Evolutionary conservation across 495 filamentous ascomycete species (phyloP).

Genomic region (Opeltia flavorubescens): DNA sequence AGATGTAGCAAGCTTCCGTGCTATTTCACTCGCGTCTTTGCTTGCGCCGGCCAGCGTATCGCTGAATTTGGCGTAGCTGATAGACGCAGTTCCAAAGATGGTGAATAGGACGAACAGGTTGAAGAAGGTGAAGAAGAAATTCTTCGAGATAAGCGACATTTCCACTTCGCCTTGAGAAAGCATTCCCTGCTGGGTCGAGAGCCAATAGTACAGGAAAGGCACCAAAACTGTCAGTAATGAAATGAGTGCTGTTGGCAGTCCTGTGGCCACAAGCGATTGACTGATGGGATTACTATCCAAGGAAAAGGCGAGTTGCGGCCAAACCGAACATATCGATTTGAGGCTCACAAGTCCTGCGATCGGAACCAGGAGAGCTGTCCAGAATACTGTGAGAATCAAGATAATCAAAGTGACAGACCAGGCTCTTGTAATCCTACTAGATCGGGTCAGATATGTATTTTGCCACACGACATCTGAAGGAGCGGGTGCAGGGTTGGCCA

Average conservation of each 20-base stretch:
- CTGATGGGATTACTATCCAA: constrained; percentile 53
- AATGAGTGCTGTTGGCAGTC: constrained; percentile 69
- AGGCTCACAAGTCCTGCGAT: constrained; percentile 66
- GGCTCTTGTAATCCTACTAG: constrained; percentile 54
- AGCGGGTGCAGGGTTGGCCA: constrained; percentile 72
- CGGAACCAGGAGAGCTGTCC: constrained; percentile 72
- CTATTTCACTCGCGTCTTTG: constrained; percentile 64
- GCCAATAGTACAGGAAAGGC: constrained; percentile 88
- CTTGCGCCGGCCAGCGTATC: constrained; percentile 35
- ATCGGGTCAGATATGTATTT: constrained; percentile 77
- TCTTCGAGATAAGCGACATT: constrained; percentile 89
- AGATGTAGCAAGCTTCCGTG: constrained; percentile 58
- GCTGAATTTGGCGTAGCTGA: constrained; percentile 43
- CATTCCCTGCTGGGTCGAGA: constrained; percentile 84
- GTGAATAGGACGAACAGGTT: constrained; percentile 96
- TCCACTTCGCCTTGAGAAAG: constrained; percentile 91
- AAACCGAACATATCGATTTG: constrained; percentile 58
- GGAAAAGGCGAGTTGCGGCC: constrained; percentile 51
- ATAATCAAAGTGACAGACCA: constrained; percentile 78
- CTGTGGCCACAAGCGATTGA: constrained; percentile 69
- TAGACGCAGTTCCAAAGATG: constrained; percentile 66
- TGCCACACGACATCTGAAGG: constrained; percentile 84
- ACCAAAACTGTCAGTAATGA: constrained; percentile 80
- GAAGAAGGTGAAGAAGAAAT: constrained; percentile 99
- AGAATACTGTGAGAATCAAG: constrained; percentile 68